A percentile compares a stretch with the other conserved stretches of the same genome.
phyloP scores from a whole-genome alignment of 2,329 filamentous ascomycete genomes.

The Bisporella sp. region DNA sequence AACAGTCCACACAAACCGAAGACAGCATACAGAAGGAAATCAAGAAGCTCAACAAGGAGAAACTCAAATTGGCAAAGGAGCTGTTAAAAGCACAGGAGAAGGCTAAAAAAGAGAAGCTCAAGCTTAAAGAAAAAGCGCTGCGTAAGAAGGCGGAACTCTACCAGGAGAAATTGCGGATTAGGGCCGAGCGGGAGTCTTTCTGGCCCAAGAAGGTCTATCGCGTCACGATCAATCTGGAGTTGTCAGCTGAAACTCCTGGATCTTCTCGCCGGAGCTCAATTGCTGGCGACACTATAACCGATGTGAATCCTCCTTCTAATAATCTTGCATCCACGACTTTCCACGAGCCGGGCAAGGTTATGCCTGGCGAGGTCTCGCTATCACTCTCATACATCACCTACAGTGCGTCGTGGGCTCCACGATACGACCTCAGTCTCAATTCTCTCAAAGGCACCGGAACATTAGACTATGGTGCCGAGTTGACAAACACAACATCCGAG shows the following conservation, averaged over 20 bases:
- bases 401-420: conserved; percentile 37
- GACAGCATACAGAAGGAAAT: conserved; percentile 31
- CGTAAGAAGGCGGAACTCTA: conserved; percentile 31
- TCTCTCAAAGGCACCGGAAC: conserved; percentile 25
- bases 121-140: conserved; percentile 28
- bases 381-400: conserved; percentile 26
- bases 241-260: conserved; percentile 33
- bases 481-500: conserved; percentile 42
- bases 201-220: conserved; percentile 45
- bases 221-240: conserved; percentile 45
- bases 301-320: background rate
- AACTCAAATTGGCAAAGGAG: conserved; percentile 20
- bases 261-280: conserved; percentile 44
- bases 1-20: conserved; percentile 25
- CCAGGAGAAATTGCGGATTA: conserved; percentile 39
- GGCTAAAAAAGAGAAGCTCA: conserved; percentile 29
- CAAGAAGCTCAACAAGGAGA: conserved; percentile 26
- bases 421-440: conserved; percentile 41
- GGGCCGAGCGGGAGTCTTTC: conserved; percentile 36
- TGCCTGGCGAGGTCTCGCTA: conserved; percentile 20
- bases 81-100: conserved; percentile 29
- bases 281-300: conserved; percentile 16
- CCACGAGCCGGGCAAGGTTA: conserved; percentile 14
- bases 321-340: conserved; percentile 19
- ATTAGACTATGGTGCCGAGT: conserved; percentile 45